These are phyloP conservation scores for Eucommia ulmoides DNA, from an alignment of 257 asterid genomes.

Conservation along the genomic window DNA sequence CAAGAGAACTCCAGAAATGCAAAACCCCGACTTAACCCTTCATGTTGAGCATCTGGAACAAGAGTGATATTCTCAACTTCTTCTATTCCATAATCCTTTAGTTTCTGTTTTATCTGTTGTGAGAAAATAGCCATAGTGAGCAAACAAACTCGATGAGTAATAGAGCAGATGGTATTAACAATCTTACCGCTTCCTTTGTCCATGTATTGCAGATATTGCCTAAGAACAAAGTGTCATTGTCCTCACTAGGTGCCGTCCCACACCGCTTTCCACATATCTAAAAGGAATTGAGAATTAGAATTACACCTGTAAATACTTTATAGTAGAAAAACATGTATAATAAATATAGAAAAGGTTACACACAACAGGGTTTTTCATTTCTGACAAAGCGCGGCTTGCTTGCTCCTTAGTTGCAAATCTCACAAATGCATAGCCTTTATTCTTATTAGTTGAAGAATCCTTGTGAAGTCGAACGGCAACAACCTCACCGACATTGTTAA, in stretches of 20 bases:
- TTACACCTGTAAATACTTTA: no score
- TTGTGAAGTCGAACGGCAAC: conserved; percentile 42
- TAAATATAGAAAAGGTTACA: conserved; percentile 12
- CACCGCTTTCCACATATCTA: conserved; percentile 64
- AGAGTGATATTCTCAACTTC: conserved; percentile 81
- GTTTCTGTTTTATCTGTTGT: conserved; percentile 72
- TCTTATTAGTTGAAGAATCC: conserved; percentile 45
- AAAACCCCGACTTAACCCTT: conserved; percentile 83
- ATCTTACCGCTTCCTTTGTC: conserved; percentile 51
- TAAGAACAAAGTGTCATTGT: conserved; percentile 45
- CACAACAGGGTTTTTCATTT: conserved; percentile 64
- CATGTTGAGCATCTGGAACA: conserved; percentile 75
- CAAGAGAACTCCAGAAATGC: conserved; percentile 91
- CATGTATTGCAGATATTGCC: conserved; percentile 62
- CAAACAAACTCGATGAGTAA: conserved; percentile 1
- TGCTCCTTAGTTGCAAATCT: conserved; percentile 52
- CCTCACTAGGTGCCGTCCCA: conserved; percentile 48
- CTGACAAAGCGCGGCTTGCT: conserved; percentile 40
- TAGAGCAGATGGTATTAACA: not conserved
- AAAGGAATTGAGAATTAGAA: conserved; percentile 12
- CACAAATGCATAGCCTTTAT: conserved; percentile 57
- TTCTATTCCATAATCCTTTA: conserved; percentile 65
- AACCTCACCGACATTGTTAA: conserved; percentile 45
- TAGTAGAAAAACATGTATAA: no score
- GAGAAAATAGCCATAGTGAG: not conserved